phyloP scores from a whole-genome alignment of 345 rosid genomes.

The Clarkia xantiana region DNA sequence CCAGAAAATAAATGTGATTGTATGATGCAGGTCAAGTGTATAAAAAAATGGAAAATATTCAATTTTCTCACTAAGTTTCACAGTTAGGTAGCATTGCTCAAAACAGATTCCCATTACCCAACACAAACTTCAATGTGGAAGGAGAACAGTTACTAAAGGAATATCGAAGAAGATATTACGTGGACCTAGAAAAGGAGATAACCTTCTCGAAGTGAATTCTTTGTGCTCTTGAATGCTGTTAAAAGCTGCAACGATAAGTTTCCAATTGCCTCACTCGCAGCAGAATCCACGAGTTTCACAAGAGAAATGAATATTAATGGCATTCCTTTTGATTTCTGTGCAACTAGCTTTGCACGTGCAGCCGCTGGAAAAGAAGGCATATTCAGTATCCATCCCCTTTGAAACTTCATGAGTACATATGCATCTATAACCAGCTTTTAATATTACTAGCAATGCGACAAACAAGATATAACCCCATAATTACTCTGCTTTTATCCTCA shows the following conservation, averaged over 20 bases:
- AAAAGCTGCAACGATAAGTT: slow-evolving; percentile 49
- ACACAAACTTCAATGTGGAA: background rate
- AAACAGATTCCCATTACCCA: too few species aligned
- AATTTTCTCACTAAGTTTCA: too few species aligned
- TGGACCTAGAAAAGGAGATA: slow-evolving; percentile 2
- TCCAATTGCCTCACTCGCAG: slow-evolving; percentile 50
- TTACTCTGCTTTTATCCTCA: too few species aligned
- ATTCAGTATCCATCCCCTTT: background rate
- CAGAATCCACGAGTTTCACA: slow-evolving; percentile 33
- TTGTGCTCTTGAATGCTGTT: slow-evolving; percentile 33
- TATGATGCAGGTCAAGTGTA: too few species aligned
- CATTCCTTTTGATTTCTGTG: slow-evolving; percentile 90
- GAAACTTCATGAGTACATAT: too few species aligned
- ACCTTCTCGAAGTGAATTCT: slow-evolving; percentile 37
- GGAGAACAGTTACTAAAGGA: background rate
- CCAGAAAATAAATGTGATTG: too few species aligned
- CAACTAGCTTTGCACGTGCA: slow-evolving; percentile 42
- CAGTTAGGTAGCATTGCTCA: too few species aligned
- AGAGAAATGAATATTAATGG: slow-evolving; percentile 50
- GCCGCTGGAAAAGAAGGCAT: slow-evolving; percentile 24
- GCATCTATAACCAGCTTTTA: too few species aligned
- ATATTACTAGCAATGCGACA: too few species aligned
- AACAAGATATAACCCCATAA: too few species aligned
- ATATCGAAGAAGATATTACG: background rate
- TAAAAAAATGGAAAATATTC: too few species aligned